Evolutionary conservation across 1,284 basidiomycete genomes (phyloP).

Genomic region (Ustilago curta): DNA sequence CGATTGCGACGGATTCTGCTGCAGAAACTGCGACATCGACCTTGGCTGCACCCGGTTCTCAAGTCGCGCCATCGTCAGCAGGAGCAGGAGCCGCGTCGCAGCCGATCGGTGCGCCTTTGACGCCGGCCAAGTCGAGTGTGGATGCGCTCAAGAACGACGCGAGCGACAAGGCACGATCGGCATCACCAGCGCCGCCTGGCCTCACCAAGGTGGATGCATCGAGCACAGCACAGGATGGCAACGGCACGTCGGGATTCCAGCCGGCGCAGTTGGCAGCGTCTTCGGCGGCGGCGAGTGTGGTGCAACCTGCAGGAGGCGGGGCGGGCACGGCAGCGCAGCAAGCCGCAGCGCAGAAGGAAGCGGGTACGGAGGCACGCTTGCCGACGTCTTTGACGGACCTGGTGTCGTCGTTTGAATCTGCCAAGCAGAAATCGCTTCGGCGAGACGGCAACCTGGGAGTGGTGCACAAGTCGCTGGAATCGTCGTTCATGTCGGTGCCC

Average conservation of each 20-base stretch:
- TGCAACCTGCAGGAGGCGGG: conserved; percentile 56
- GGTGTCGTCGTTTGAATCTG: conserved; percentile 92
- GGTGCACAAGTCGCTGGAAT: conserved; percentile 86
- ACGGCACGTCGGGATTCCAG: conserved; percentile 40
- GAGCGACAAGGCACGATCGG: conserved; percentile 31
- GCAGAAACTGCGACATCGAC: conserved; percentile 25
- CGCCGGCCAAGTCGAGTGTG: conserved; percentile 28
- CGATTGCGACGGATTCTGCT: conserved; percentile 23
- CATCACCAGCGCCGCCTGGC: conserved; percentile 50
- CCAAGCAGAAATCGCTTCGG: conserved; percentile 88
- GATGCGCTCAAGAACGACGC: conserved; percentile 28
- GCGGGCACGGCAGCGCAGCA: conserved; percentile 54
- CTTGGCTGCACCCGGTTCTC: conserved; percentile 18
- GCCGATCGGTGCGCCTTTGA: conserved; percentile 16
- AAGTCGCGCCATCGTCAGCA: conserved; percentile 10
- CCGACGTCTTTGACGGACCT: conserved; percentile 89
- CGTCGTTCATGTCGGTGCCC: conserved; percentile 86
- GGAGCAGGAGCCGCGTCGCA: conserved; percentile 11
- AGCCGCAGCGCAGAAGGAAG: conserved; percentile 55
- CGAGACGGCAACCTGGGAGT: conserved; percentile 83
- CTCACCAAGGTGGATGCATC: conserved; percentile 27
- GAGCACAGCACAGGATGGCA: conserved; percentile 7
- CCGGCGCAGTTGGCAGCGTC: conserved; percentile 65
- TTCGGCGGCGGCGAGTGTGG: conserved; percentile 71
- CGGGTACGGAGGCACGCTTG: conserved; percentile 67